Percentiles rank a stretch among this genome's conserved stretches.
Conservation (phyloP, 2,329 filamentous ascomycete species). For the Nemania serpens region DNA sequence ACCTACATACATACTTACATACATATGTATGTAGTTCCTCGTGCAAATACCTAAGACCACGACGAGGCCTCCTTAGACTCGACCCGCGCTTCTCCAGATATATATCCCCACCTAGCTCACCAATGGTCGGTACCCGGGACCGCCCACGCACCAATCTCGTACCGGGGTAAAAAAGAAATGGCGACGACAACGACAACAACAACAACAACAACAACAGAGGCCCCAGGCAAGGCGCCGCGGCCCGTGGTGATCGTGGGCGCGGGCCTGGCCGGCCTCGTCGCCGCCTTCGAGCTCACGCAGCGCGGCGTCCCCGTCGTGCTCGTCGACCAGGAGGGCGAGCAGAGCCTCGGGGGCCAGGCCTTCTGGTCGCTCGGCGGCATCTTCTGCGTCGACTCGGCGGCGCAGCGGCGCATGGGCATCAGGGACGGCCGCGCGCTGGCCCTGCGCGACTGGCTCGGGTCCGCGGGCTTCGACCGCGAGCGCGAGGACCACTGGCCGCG, state of each 20-base stretch:
- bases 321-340: constrained; percentile 62
- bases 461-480: constrained; percentile 62
- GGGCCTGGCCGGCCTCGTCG: constrained; percentile 63
- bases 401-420: constrained; percentile 63
- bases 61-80: background rate
- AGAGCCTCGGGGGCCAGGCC: constrained; percentile 64
- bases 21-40: background rate
- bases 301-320: constrained; percentile 56
- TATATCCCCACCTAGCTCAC: background rate
- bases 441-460: constrained; percentile 62
- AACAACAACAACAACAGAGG: background rate
- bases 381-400: constrained; percentile 61
- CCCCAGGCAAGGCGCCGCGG: constrained; percentile 12
- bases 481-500: constrained; percentile 62
- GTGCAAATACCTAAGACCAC: background rate
- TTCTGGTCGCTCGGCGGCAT: constrained; percentile 68
- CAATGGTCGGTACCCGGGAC: background rate
- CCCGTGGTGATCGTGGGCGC: constrained; percentile 62
- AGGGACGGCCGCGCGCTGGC: constrained; percentile 61
- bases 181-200: too few species aligned
- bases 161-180: too few species aligned
- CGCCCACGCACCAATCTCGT: too few species aligned
- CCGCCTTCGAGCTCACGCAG: constrained; percentile 60
- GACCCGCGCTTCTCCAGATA: too few species aligned
- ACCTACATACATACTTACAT: too few species aligned